Evolutionary conservation across 139 green algal genomes (phyloP), one percentile per base, ranked within the genome.

Genomic region (Protoeuglena noctilucae): DNA sequence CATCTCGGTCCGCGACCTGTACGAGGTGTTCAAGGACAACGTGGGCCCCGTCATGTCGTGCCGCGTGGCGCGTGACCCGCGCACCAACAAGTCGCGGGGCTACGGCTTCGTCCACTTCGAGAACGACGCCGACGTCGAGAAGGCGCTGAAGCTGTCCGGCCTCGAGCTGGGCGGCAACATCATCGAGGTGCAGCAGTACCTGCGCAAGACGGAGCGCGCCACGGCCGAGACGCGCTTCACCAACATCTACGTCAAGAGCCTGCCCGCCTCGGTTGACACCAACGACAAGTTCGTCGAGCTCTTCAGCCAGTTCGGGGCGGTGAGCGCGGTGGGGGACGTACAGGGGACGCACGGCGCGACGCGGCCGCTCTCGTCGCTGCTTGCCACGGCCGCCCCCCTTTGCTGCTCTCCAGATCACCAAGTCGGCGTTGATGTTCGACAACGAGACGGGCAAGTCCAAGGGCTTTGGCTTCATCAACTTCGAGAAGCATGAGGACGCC

Each of bases 91-190:
- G 40, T 86, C 75, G 63, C 85, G 86, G 58, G 78, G 87, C 54
- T 95, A 94, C 69, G 87, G 87, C 55, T 95, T 94, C 64, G 86
- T 95, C 41, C 87, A 95, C 67, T 95, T 82, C 68, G 81, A 89
- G 66, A 78, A 73, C 31, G 75, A 86, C 24, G 82, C 82, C 51
- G 60, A 69, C 3, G 86, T 85, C 2, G 61, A 83, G 57, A 63
- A 77, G 54, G 83, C 86, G 40, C 87, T 90, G 51, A 90, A 89
- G 65, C 79, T 81, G 2, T 79, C 85, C 57, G 76, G 76, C 64
- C 83, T 82, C 76, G 56, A 77, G 17, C 40, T 86, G 47, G 68
- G 76, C 40, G 78, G 71, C 29, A 75, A 77, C 62, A 73, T 79
- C 60, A 82, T 94, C 50, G 89, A 70, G 57, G 83, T 91, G 17